Evolutionary conservation across 2,329 filamentous ascomycete genomes (phyloP), one percentile per base, ranked within the genome.

Genomic region (Pseudocercospora fuligena): DNA sequence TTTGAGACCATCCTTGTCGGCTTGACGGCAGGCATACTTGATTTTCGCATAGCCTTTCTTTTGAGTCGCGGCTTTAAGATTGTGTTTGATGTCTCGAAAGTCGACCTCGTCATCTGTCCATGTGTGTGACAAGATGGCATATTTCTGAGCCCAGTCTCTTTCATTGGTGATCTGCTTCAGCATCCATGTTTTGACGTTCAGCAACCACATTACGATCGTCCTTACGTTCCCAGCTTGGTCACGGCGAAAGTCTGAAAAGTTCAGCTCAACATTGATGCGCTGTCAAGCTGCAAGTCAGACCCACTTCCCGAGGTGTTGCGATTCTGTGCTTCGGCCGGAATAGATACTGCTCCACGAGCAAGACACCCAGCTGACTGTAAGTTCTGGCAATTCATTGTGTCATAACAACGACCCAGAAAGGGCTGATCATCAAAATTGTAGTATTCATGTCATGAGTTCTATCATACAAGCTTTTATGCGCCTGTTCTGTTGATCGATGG

Each of bases 41-140:
- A 69, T 61, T 49, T 69, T 69, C n/a, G 51, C 36, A 56, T 65
- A 67, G 25, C 62, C 67, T 6, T 59, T 58, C 62, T 58, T 61
- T n/a, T 49, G 46, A 2, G 43, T 27, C 14, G 43, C 57, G 29
- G 19, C 56, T 51, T 43, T 29, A 3, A 21, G 61, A 29, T 36
- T 33, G 61, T 16, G 8, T 6, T 27, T 51, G 4, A 51, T 51
- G 14, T 51, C 47, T 12, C 47, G 47, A 14, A 51, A 51, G 5
- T 51, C 47, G 47, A 51, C 47, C 12, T 51, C 47, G 21, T 51
- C 47, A 14, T 51, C 47, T 25, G 47, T 51, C 47, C 47, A 51
- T 5, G 47, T 51, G 16, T 51, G 47, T 12, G 47, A 51, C 14
- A 51, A 27, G 12, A 51, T 51, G 47, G 47, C 47, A 27, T 51